A percentile compares a stretch with the other conserved stretches of the same genome.
Conservation (phyloP, 805 yeast species). For the Saccharomycopsis sp. region DNA sequence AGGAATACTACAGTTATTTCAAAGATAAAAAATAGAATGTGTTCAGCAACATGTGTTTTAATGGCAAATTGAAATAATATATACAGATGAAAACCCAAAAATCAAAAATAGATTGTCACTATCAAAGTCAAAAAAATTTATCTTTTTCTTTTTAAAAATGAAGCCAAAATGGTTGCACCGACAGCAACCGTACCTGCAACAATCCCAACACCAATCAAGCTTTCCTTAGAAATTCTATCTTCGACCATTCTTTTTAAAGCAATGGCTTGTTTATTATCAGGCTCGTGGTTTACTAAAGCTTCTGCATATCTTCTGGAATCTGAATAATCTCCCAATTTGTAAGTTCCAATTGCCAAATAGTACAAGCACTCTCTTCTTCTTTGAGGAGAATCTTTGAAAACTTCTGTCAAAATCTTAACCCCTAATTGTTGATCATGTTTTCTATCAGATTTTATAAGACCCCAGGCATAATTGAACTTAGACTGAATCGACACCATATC, state of each 20-base stretch:
- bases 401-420: slow-evolving; percentile 56
- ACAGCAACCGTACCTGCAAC: slow-evolving; percentile 80
- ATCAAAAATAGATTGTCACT: no score
- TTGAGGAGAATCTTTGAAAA: slow-evolving; percentile 65
- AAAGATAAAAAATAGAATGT: no score
- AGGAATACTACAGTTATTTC: no score
- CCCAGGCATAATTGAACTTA: slow-evolving; percentile 94
- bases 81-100: no score
- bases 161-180: slow-evolving; percentile 55
- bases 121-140: no score
- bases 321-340: slow-evolving; percentile 75
- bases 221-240: slow-evolving; percentile 76
- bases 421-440: slow-evolving; percentile 68
- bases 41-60: no score
- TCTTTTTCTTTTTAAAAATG: slow-evolving; percentile 28
- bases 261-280: slow-evolving; percentile 70
- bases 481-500: slow-evolving; percentile 77
- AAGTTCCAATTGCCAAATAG: slow-evolving; percentile 80
- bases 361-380: slow-evolving; percentile 85
- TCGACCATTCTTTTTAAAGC: slow-evolving; percentile 69
- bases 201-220: slow-evolving; percentile 79
- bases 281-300: slow-evolving; percentile 66
- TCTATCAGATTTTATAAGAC: slow-evolving; percentile 62
- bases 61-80: no score
- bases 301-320: slow-evolving; percentile 84